A percentile compares a stretch with the other conserved stretches of the same genome.
Evolutionary conservation across 108 stramenopile genomes (phyloP).

Genomic region (Cyclotella choctawhatcheeana): DNA sequence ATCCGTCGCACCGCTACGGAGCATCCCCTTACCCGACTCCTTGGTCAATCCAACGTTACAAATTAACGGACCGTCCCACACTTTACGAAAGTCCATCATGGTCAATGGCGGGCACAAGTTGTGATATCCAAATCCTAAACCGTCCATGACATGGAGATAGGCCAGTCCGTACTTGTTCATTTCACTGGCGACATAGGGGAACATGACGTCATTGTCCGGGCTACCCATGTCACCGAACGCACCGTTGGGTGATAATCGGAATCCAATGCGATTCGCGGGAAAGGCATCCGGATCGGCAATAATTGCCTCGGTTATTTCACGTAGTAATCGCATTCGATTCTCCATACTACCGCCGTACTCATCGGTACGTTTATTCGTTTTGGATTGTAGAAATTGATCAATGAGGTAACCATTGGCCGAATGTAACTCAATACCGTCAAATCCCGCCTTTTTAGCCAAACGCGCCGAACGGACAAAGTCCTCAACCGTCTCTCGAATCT

Average conservation of each 20-base stretch:
- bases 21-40: conserved; percentile 65
- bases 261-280: conserved; percentile 60
- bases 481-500: conserved; percentile 6
- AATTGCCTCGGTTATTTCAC: conserved; percentile 42
- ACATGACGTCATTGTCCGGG: conserved; percentile 62
- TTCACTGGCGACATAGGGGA: conserved; percentile 50
- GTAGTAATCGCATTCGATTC: neutral
- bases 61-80: conserved; percentile 68
- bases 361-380: conserved; percentile 5
- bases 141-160: conserved; percentile 79
- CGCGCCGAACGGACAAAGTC: conserved; percentile 1
- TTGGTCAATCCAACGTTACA: conserved; percentile 69
- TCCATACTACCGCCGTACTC: conserved; percentile 17
- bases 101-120: conserved; percentile 47
- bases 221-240: conserved; percentile 67
- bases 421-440: conserved; percentile 15
- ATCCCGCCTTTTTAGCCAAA: neutral
- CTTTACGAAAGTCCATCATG: conserved; percentile 39
- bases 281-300: conserved; percentile 61
- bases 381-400: conserved; percentile 11
- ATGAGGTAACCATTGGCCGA: conserved; percentile 10
- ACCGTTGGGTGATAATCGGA: conserved; percentile 81
- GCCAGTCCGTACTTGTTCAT: conserved; percentile 61
- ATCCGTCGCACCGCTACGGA: conserved; percentile 65
- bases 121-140: conserved; percentile 75